Evolutionary conservation across 1,139 yeast genomes (phyloP).

Genomic region (Kurtzmaniella natalensis): DNA sequence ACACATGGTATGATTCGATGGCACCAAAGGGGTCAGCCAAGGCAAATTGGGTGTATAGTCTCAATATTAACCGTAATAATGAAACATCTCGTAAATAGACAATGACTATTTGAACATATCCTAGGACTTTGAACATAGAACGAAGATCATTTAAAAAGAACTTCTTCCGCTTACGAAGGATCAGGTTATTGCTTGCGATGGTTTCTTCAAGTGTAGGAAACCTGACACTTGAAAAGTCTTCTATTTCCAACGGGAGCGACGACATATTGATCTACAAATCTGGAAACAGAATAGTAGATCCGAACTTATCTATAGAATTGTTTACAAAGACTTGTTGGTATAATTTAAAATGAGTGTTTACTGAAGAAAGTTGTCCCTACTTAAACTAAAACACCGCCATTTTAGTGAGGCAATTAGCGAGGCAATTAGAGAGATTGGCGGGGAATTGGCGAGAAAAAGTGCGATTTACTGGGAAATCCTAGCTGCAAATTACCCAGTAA

Average conservation of each 20-base stretch:
- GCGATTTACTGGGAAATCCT: too few species aligned
- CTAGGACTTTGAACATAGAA: conserved; percentile 24
- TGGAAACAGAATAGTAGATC: conserved; percentile 37
- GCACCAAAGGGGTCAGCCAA: conserved; percentile 24
- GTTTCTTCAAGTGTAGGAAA: conserved; percentile 40
- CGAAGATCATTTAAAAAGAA: conserved; percentile 33
- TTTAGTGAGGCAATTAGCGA: too few species aligned
- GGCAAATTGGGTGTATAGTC: conserved; percentile 27
- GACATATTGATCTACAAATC: conserved; percentile 30
- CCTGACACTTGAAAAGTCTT: conserved; percentile 5
- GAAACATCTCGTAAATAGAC: conserved; percentile 37
- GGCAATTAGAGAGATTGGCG: too few species aligned
- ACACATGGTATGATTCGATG: conserved; percentile 3
- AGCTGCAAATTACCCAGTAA: too few species aligned
- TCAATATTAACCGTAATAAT: conserved; percentile 20
- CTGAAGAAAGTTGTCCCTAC: too few species aligned
- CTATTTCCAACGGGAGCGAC: background rate
- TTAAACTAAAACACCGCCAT: too few species aligned
- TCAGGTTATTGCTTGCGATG: conserved; percentile 27
- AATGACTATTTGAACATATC: conserved; percentile 26
- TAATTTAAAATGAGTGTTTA: too few species aligned
- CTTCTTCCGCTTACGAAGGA: conserved; percentile 37
- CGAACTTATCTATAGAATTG: background rate
- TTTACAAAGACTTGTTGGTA: too few species aligned
- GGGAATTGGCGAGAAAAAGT: too few species aligned